phyloP scores from a whole-genome alignment of 306 rosid species.

The Castanea mollissima region DNA sequence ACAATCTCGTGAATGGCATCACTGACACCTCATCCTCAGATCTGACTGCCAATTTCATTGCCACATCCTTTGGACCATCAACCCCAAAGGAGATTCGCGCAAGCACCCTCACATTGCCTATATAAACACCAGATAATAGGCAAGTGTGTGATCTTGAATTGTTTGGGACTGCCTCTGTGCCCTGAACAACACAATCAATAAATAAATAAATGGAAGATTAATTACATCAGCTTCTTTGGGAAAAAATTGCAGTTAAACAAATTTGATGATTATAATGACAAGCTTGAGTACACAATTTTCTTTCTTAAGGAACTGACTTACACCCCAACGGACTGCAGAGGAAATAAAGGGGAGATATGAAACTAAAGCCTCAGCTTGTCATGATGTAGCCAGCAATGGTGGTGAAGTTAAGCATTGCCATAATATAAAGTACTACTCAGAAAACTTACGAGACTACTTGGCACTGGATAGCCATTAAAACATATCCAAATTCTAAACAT shows the following conservation, averaged over 20 bases:
- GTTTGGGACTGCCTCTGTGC: slow-evolving; percentile 76
- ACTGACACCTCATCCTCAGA: slow-evolving; percentile 75
- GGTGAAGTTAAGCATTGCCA: slow-evolving; percentile 3
- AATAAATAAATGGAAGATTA: slow-evolving; percentile 16
- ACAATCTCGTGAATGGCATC: slow-evolving; percentile 89
- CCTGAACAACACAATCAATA: slow-evolving; percentile 46
- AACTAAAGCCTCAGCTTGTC: neutral
- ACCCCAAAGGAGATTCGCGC: slow-evolving; percentile 84
- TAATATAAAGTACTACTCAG: neutral
- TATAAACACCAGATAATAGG: slow-evolving; percentile 76
- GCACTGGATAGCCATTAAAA: neutral
- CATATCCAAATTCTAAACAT: neutral
- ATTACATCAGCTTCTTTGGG: neutral
- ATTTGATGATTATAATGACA: neutral
- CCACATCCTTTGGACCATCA: slow-evolving; percentile 87
- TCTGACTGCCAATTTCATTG: slow-evolving; percentile 88
- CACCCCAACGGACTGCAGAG: neutral
- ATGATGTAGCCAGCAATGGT: neutral
- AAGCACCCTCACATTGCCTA: slow-evolving; percentile 79
- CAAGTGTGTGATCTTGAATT: slow-evolving; percentile 93
- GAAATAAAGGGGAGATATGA: neutral
- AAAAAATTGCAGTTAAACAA: neutral
- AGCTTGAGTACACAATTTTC: neutral
- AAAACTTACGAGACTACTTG: neutral
- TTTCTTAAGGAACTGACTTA: neutral